These are phyloP conservation scores for Scytalidium sp. DNA, from an alignment of 2,329 filamentous ascomycete species.

Conservation along the genomic window DNA sequence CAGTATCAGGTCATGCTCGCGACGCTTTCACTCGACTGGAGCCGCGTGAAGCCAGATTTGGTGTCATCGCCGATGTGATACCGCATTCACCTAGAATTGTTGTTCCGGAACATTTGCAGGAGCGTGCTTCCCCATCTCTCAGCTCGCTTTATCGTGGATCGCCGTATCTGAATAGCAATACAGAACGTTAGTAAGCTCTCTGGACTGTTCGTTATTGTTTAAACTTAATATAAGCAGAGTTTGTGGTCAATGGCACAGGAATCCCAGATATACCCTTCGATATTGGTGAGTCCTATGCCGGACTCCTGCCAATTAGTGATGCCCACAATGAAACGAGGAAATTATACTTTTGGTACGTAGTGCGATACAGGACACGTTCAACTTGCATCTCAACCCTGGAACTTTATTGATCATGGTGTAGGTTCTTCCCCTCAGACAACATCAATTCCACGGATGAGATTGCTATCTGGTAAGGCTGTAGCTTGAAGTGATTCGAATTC, in stretches of 20 bases:
- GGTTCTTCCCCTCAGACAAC: slow-evolving; percentile 7
- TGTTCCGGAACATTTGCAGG: neutral
- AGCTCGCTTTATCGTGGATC: neutral
- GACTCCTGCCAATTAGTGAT: slow-evolving; percentile 47
- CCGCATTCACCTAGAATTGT: neutral
- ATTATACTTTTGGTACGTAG: slow-evolving; percentile 38
- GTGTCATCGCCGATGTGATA: neutral
- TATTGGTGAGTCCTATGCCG: slow-evolving; percentile 23
- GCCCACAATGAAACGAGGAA: slow-evolving; percentile 46
- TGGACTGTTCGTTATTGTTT: neutral
- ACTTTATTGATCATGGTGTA: neutral
- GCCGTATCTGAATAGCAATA: neutral
- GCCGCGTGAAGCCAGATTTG: neutral
- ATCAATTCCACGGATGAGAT: slow-evolving; percentile 32
- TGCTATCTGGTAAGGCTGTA: neutral
- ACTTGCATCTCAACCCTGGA: neutral
- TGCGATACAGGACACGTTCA: slow-evolving; percentile 21
- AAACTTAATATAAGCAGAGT: slow-evolving; percentile 40
- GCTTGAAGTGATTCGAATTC: too few species aligned
- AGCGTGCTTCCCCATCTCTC: neutral
- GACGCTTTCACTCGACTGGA: neutral
- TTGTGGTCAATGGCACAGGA: slow-evolving; percentile 58
- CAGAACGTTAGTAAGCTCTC: neutral
- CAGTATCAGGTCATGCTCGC: neutral
- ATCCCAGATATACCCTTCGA: slow-evolving; percentile 36